Percentiles rank a stretch among this genome's conserved stretches.
Conservation (phyloP, 2,329 filamentous ascomycete genomes). For the Sclerotinia subarctica region DNA sequence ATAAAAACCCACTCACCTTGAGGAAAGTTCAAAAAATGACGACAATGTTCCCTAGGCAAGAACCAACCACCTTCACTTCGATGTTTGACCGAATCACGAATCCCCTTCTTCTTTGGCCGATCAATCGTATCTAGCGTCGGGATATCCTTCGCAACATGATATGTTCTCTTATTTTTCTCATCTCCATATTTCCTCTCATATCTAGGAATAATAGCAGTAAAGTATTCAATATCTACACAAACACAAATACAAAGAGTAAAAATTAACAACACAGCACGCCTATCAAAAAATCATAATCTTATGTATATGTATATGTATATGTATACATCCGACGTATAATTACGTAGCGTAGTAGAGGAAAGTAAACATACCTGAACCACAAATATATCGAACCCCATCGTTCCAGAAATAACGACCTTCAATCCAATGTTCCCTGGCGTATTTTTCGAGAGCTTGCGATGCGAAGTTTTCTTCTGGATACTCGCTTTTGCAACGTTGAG, state of each 20-base stretch:
- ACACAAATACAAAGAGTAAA: neutral
- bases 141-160: neutral
- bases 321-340: too few species aligned
- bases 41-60: neutral
- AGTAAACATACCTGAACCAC: neutral
- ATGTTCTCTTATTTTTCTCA: neutral
- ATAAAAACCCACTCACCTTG: neutral
- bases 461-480: neutral
- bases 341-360: too few species aligned
- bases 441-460: neutral
- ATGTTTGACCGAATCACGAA: neutral
- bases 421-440: neutral
- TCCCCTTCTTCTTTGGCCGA: neutral
- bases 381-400: neutral
- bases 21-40: too few species aligned
- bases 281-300: neutral
- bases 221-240: neutral
- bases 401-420: neutral
- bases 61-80: neutral
- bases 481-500: neutral
- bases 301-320: too few species aligned
- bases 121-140: neutral
- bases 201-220: neutral
- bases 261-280: neutral
- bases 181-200: neutral